Evolutionary conservation across 768 basidiomycete species (phyloP).

Genomic region (Pleurotus salmoneostramineus): DNA sequence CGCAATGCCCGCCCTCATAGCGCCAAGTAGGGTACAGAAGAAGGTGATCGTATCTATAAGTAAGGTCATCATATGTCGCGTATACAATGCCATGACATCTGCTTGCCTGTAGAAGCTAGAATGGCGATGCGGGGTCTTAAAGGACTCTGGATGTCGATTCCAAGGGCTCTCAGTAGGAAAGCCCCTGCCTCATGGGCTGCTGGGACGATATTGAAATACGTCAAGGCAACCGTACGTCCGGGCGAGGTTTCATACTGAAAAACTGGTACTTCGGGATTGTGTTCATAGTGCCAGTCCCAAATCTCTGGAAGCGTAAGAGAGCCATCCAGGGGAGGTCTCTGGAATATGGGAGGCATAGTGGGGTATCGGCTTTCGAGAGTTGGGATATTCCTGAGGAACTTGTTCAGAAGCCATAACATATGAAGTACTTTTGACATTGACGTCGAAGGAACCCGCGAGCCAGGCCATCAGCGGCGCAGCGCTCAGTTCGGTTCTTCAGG

Average conservation of each 20-base stretch:
- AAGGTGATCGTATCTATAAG: conserved; percentile 26
- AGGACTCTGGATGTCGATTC: conserved; percentile 1
- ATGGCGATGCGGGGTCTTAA: conserved; percentile 9
- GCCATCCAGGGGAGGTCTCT: conserved; percentile 2
- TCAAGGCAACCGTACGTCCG: conserved; percentile 15
- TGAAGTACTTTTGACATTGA: too few relatives aligned
- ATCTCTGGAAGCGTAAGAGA: not conserved
- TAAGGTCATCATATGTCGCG: not conserved
- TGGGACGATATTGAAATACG: conserved; percentile 25
- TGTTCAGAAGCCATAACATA: not conserved
- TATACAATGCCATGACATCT: not conserved
- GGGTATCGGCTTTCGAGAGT: not conserved
- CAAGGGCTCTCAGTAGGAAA: conserved; percentile 16
- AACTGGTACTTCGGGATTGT: conserved; percentile 12
- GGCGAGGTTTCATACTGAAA: conserved; percentile 4
- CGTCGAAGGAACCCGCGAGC: too few relatives aligned
- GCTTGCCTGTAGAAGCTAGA: conserved; percentile 11
- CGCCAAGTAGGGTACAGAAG: conserved; percentile 24
- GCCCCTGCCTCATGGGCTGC: conserved; percentile 17
- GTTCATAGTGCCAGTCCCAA: conserved; percentile 4
- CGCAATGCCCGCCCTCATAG: conserved; percentile 29
- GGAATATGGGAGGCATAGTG: not conserved
- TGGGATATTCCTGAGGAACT: not conserved
- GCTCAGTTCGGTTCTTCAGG: too few relatives aligned
- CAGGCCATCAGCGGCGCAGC: too few relatives aligned